Conservation (phyloP, 2,329 filamentous ascomycete genomes). For the Penicillium griseofulvum region DNA sequence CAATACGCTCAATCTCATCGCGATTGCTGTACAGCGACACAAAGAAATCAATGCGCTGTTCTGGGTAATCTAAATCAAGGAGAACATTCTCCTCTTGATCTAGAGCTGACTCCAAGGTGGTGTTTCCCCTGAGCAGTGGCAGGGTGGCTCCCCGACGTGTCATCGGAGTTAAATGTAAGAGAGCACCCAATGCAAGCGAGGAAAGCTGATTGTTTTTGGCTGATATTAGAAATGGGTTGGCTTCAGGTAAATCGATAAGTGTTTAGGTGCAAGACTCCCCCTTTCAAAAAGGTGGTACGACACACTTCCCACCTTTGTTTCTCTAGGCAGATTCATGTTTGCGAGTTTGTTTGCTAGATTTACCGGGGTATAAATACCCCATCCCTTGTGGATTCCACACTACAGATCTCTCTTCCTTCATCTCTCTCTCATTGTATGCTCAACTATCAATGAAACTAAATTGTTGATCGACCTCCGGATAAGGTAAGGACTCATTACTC, state of each 20-base stretch:
- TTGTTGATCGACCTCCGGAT: too few relatives aligned
- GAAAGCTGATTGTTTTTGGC: neutral
- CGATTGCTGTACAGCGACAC: slow-evolving; percentile 10
- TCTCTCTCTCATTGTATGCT: too few relatives aligned
- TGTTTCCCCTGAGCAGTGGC: slow-evolving; percentile 13
- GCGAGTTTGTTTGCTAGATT: too few relatives aligned
- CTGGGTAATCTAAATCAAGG: slow-evolving; percentile 9
- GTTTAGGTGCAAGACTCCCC: neutral
- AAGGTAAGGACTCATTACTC: too few relatives aligned
- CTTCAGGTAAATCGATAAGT: neutral
- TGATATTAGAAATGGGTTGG: neutral
- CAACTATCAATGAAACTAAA: too few relatives aligned
- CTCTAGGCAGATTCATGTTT: too few relatives aligned
- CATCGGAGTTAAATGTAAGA: neutral
- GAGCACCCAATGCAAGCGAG: neutral
- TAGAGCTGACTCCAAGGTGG: slow-evolving; percentile 12
- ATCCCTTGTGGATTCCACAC: too few relatives aligned
- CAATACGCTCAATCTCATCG: slow-evolving; percentile 8
- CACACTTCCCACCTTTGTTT: too few relatives aligned
- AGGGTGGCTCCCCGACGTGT: neutral
- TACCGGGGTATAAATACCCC: too few relatives aligned
- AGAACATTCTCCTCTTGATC: slow-evolving; percentile 17
- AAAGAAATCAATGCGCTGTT: slow-evolving; percentile 13
- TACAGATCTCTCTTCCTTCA: too few relatives aligned
- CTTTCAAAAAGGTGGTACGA: neutral